Evolutionary conservation across 768 basidiomycete species (phyloP), one percentile per base, ranked within the genome.

Genomic region (Serendipita indica): DNA sequence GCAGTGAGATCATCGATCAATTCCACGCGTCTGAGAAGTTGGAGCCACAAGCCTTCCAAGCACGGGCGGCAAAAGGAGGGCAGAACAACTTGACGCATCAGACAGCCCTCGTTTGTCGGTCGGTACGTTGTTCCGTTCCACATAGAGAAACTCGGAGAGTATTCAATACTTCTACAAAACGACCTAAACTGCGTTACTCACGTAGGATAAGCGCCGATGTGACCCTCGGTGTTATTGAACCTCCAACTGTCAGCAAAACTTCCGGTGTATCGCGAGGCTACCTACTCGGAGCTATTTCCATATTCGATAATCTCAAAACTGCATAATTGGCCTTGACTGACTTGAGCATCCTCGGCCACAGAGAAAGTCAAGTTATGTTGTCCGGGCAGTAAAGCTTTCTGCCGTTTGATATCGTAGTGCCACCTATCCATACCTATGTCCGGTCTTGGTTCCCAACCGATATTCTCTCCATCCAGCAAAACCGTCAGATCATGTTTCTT

Each of bases 31-130:
- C 69, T 67, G 5, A 87, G 74, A 20, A 87, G 77, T 16, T 79
- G 73, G 46, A 79, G 69, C 86, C 87, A 89, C 32, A 89, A 78
- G 3, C 77, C 84, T 62, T 89, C 87, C 13, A 77, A 64, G 65
- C 87, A 89, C 56, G 79, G 81, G 62, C 74, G 79, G 74, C 87
- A 89, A 66, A 89, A 84, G 65, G 83, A 78, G 58, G 84, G 81
- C 0, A 77, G 74, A 28, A 77, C 80, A 39, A 86, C 81, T 57
- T 72, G 71, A 39, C 87, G 84, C 87, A 89, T 89, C 46, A 89
- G 78, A 66, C 87, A 89, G 67, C 81, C 83, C 61, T 86, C 81
- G 62, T 87, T 86, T 2, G 86, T 89, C 2, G 87, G 87, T n/a
- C 87, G 78, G 69, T 84, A 89, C 2, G 78, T 76, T 0, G 83